Percentiles rank a stretch among this genome's conserved stretches.
Evolutionary conservation across 2,329 filamentous ascomycete species (phyloP).

Genomic region (Arthroderma uncinatum): DNA sequence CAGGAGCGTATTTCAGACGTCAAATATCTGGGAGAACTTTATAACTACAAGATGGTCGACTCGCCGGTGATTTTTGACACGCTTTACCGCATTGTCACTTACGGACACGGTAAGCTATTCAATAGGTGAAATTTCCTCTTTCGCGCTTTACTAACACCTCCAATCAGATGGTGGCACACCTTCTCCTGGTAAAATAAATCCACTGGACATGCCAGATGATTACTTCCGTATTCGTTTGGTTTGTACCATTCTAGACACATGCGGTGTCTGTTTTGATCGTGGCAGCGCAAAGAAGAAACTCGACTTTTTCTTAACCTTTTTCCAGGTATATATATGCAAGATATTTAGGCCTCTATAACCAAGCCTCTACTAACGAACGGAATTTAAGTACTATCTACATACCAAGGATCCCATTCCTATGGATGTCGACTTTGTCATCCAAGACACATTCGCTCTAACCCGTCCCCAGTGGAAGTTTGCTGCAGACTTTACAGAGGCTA

Average conservation of each 20-base stretch:
- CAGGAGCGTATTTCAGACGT: constrained; percentile 90
- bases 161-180: constrained; percentile 60
- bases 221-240: constrained; percentile 91
- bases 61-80: constrained; percentile 91
- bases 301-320: constrained; percentile 92
- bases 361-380: constrained; percentile 1
- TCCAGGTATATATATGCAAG: constrained; percentile 51
- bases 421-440: constrained; percentile 94
- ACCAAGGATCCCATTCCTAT: constrained; percentile 84
- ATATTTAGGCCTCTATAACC: neutral
- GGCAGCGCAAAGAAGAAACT: constrained; percentile 92
- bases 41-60: constrained; percentile 95
- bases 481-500: constrained; percentile 68
- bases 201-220: constrained; percentile 80
- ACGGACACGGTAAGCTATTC: constrained; percentile 56
- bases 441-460: constrained; percentile 76
- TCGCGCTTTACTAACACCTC: neutral
- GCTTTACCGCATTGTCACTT: constrained; percentile 87
- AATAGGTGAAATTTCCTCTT: neutral
- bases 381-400: constrained; percentile 71
- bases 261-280: constrained; percentile 90
- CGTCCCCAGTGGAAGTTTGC: constrained; percentile 89
- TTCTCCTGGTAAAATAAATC: constrained; percentile 62
- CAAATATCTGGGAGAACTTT: constrained; percentile 91
- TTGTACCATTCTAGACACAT: constrained; percentile 83